Evolutionary conservation across 495 filamentous ascomycete species (phyloP), one percentile per base, ranked within the genome.

Genomic region (Daldinia childiae): DNA sequence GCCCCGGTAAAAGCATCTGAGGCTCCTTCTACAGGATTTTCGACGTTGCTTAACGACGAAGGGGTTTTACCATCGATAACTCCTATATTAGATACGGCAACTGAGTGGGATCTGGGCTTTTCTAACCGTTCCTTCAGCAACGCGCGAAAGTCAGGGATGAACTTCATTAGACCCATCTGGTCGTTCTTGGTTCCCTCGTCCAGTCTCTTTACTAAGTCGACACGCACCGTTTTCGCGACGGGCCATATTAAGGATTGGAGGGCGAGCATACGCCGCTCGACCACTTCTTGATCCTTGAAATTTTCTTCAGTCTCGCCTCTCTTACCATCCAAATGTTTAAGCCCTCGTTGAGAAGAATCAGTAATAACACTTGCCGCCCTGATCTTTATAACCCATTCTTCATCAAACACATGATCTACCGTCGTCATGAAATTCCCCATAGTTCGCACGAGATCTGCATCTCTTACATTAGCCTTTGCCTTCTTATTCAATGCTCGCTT

Each of bases 11-110:
- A 58, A 50, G 36, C 21, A n/a, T 38, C 15, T 4, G 34, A 11
- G 17, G 6, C 19, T 1, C 11, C 14, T 14, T 26, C n/a, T 5
- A 38, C 45, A 12, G 51, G 27, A 9, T 9, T 11, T 5, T 12
- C 30, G 4, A n/a, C 17, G 17, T 12, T 30, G 17, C 1, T 12
- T 19, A 30, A 11, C 21, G 27, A 15, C 1, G 29, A 17, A 19
- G 17, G 15, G 29, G 17, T 14, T 17, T 17, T 12, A 12, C 67
- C 58, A 30, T 77, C 62, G 55, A 76, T 39, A 3, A 72, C 62
- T 52, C 79, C 79, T 7, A 82, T 45, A 54, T 83, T 83, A 17
- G 76, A 77, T 8, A 83, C 69, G 12, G 73, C 76, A 63, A 76
- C 76, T 14, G 79, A 71, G 1, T 62, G 55, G 7, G 39, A 27